These are phyloP conservation scores for Rhodotorula taiwanensis DNA, from an alignment of 768 basidiomycete species.

Conservation along the genomic window DNA sequence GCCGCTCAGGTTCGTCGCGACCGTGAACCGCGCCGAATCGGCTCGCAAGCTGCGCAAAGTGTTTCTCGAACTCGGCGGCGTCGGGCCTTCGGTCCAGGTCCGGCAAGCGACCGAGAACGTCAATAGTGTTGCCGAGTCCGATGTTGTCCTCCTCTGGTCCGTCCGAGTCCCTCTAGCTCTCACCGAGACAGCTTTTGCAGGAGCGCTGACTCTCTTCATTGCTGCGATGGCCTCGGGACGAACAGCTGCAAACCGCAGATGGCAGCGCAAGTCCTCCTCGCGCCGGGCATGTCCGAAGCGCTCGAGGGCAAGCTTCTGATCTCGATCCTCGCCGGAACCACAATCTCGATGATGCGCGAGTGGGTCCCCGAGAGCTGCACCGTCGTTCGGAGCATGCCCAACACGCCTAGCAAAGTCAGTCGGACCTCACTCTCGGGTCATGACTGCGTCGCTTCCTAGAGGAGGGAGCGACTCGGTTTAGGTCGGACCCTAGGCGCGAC, in stretches of 20 bases:
- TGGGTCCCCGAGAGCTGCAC: conserved; percentile 72
- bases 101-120: conserved; percentile 60
- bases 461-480: not conserved
- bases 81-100: conserved; percentile 66
- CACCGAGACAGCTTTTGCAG: too few species aligned
- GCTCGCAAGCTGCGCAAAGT: conserved; percentile 58
- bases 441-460: too few species aligned
- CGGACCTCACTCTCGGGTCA: conserved; percentile 31
- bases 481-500: not conserved
- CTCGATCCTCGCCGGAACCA: conserved; percentile 96
- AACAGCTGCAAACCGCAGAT: conserved; percentile 88
- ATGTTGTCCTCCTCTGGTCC: conserved; percentile 85
- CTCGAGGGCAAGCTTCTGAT: conserved; percentile 84
- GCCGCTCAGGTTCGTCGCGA: conserved; percentile 70
- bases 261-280: conserved; percentile 64
- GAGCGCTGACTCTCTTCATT: too few species aligned
- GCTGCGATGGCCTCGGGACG: too few species aligned
- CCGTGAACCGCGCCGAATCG: conserved; percentile 71
- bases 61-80: conserved; percentile 54
- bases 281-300: conserved; percentile 71
- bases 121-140: conserved; percentile 60
- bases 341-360: conserved; percentile 65
- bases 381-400: conserved; percentile 95
- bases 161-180: conserved; percentile 35
- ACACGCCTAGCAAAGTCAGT: conserved; percentile 86